Evolutionary conservation across 306 rosid genomes (phyloP).

Genomic region (Bauhinia variegata): DNA sequence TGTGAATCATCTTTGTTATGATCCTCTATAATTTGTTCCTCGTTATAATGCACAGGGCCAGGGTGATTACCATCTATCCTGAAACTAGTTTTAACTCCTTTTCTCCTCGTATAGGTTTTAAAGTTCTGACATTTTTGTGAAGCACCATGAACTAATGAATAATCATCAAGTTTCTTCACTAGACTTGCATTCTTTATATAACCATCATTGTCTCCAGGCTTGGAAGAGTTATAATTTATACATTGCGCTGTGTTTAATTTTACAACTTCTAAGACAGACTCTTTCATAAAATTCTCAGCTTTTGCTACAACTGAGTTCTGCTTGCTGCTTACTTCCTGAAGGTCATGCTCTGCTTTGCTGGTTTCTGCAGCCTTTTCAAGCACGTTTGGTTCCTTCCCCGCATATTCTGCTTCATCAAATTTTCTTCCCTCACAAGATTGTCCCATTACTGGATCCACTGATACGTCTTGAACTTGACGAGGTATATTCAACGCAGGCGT

Average conservation of each 20-base stretch:
- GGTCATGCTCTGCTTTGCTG: constrained; percentile 3
- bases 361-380: constrained; percentile 27
- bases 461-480: constrained; percentile 29
- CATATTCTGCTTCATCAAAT: constrained; percentile 31
- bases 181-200: constrained; percentile 24
- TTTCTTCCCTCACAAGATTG: constrained; percentile 30
- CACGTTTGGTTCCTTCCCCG: constrained; percentile 26
- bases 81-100: not conserved
- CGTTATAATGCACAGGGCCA: constrained; percentile 19
- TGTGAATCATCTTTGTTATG: constrained; percentile 22
- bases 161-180: constrained; percentile 12
- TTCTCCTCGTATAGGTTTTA: constrained; percentile 32
- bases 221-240: constrained; percentile 25
- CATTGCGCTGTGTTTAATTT: constrained; percentile 24
- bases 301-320: constrained; percentile 27
- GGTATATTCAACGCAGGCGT: constrained; percentile 30
- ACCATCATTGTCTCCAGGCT: constrained; percentile 23
- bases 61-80: constrained; percentile 5
- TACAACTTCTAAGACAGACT: constrained; percentile 30
- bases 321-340: constrained; percentile 25
- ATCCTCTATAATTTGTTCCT: constrained; percentile 31
- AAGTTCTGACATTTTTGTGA: not conserved
- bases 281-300: constrained; percentile 27
- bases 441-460: constrained; percentile 32
- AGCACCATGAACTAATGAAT: constrained; percentile 10